Evolutionary conservation across 106 monocot species (phyloP).

Genomic region (Apostasia ramifera): DNA sequence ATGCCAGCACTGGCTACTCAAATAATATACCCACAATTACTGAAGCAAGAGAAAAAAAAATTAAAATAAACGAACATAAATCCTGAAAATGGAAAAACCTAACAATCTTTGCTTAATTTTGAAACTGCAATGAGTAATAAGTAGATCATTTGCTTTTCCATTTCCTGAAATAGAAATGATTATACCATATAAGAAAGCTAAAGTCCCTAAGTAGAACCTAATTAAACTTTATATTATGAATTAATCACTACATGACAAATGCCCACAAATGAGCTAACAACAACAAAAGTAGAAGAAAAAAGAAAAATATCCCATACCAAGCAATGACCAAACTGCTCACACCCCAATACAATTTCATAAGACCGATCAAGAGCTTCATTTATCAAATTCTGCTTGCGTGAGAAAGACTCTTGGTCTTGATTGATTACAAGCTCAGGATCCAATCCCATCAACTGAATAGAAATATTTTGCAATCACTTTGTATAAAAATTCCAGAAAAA

Average conservation of each 20-base stretch:
- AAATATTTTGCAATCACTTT: not conserved
- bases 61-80: too few species aligned
- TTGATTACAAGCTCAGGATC: slow-evolving; percentile 61
- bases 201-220: too few species aligned
- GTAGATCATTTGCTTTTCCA: too few species aligned
- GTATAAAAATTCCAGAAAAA: not conserved
- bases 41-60: too few species aligned
- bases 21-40: too few species aligned
- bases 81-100: too few species aligned
- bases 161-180: too few species aligned
- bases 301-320: slow-evolving; percentile 40
- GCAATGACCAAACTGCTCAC: slow-evolving; percentile 69
- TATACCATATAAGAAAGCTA: too few species aligned
- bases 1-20: too few species aligned
- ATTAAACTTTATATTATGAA: too few species aligned
- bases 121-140: too few species aligned
- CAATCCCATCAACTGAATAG: slow-evolving; percentile 54
- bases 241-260: not conserved
- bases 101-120: too few species aligned
- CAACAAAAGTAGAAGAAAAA: not conserved
- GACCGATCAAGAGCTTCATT: slow-evolving; percentile 57
- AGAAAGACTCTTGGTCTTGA: slow-evolving; percentile 42
- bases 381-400: slow-evolving; percentile 62
- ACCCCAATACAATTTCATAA: slow-evolving; percentile 65
- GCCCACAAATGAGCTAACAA: not conserved